These are phyloP conservation scores for Geotrichum fermentans DNA, from an alignment of 1,139 yeast species.

Conservation along the genomic window DNA sequence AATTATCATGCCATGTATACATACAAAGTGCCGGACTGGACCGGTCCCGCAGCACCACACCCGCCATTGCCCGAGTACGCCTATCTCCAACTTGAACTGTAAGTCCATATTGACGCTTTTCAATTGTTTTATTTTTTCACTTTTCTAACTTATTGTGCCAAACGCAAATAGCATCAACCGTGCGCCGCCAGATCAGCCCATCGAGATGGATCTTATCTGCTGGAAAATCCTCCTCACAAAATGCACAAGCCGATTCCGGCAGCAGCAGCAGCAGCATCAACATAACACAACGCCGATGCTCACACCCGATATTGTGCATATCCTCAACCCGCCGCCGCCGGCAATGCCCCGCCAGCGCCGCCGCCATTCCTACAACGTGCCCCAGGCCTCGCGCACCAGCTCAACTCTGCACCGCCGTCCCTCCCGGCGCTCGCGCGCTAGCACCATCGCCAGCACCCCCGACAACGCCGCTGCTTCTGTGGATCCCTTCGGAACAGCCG, in stretches of 20 bases:
- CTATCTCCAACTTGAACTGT: constrained; percentile 38
- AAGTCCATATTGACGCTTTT: constrained; percentile 23
- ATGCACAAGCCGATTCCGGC: constrained; percentile 23
- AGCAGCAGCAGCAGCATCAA: not conserved
- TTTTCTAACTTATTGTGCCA: not conserved
- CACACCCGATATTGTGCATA: constrained; percentile 41
- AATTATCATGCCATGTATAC: constrained; percentile 16
- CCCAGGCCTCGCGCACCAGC: not conserved
- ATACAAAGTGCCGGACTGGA: constrained; percentile 2
- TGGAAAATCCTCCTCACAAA: constrained; percentile 42
- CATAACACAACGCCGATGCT: constrained; percentile 14
- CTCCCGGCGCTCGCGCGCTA: not conserved
- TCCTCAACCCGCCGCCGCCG: constrained; percentile 14
- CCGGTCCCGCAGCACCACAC: not conserved
- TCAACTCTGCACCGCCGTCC: not conserved
- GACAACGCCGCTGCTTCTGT: not conserved
- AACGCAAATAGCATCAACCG: not conserved
- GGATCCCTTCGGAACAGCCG: not conserved
- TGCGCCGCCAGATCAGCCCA: constrained; percentile 2
- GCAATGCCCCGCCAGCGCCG: constrained; percentile 4
- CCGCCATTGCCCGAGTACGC: constrained; percentile 37
- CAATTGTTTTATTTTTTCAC: not conserved
- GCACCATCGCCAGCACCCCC: not conserved
- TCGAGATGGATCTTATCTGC: constrained; percentile 38
- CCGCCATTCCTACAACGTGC: constrained; percentile 3